Evolutionary conservation across 371 early-diverging fungal species (phyloP).

Genomic region (Modicella reniformis): DNA sequence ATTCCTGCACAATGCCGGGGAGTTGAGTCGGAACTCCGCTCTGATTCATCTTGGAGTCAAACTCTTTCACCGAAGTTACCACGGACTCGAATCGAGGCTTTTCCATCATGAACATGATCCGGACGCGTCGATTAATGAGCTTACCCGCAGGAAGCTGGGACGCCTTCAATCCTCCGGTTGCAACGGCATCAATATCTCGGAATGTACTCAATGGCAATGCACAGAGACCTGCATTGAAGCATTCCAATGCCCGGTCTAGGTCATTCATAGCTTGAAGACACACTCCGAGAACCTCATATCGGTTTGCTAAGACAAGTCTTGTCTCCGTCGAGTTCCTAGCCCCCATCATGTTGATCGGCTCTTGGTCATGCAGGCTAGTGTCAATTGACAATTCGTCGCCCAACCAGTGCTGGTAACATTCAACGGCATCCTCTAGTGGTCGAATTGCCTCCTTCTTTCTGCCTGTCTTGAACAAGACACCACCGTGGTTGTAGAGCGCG

Average conservation of each 20-base stretch:
- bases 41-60: slow-evolving; percentile 21
- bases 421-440: slow-evolving; percentile 26
- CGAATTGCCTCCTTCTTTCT: slow-evolving; percentile 26
- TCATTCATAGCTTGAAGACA: slow-evolving; percentile 33
- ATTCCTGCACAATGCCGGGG: slow-evolving; percentile 41
- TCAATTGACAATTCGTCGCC: slow-evolving; percentile 13
- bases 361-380: not conserved
- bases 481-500: slow-evolving; percentile 45
- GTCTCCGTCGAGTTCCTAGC: slow-evolving; percentile 9
- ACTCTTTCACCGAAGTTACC: slow-evolving; percentile 13
- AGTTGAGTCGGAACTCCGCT: slow-evolving; percentile 13
- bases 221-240: slow-evolving; percentile 37
- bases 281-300: slow-evolving; percentile 44
- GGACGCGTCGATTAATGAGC: slow-evolving; percentile 30
- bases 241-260: slow-evolving; percentile 14
- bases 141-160: slow-evolving; percentile 35
- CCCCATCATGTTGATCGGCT: not conserved
- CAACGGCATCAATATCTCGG: slow-evolving; percentile 13
- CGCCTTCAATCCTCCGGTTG: slow-evolving; percentile 6
- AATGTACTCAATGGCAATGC: slow-evolving; percentile 32
- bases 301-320: slow-evolving; percentile 33
- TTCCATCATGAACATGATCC: slow-evolving; percentile 29
- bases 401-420: slow-evolving; percentile 24
- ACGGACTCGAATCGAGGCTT: slow-evolving; percentile 21
- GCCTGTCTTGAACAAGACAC: slow-evolving; percentile 28